Evolutionary conservation across 1,284 basidiomycete genomes (phyloP), one percentile per base, ranked within the genome.

Genomic region (Gastroboletus turbinatus): DNA sequence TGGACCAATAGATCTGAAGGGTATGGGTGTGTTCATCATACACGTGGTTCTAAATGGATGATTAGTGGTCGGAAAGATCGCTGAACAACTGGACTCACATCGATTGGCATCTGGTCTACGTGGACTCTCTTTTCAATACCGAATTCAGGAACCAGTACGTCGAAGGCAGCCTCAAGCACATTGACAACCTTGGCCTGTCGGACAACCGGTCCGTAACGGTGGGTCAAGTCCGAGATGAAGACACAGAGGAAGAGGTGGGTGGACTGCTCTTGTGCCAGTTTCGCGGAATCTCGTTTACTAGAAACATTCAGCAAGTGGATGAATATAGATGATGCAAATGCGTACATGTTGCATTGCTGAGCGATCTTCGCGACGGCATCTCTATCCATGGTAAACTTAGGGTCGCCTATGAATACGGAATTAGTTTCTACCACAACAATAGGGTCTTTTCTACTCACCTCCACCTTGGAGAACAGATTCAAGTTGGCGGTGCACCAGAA

Each of bases 111-210:
- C 76, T 98, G 95, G 73, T 99, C 97, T 46, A 96, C 92, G 67
- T 99, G 96, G 4, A 98, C 94, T 46, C 96, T 85, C 81, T 99
- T 99, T 79, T 99, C 97, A 65, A 99, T 96, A 46, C 93, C 92
- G 67, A 97, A 96, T 69, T 97, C 95, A 47, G 94, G 92, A 46
- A 95, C 82, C 29, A 94, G 76, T 40, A 99, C 94, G 70, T 99
- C 97, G 64, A 99, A 98, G 1, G 96, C 96, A 54, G 94, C 88
- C 67, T 98, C 96, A 30, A 97, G 81, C 19, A 99, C 96, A 52
- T 88, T 89, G 56, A 97, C 92, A 56, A 99, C 96, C 61, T 88
- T 90, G 17, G 95, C 97, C 64, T 91, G 87, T 57, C 95, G 90
- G 54, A 98, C 78, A 60, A 99, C 96, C 40, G 96, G 94, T 10